These are phyloP conservation scores for Saccharomyces jurei DNA, from an alignment of 805 yeast genomes.

Conservation along the genomic window DNA sequence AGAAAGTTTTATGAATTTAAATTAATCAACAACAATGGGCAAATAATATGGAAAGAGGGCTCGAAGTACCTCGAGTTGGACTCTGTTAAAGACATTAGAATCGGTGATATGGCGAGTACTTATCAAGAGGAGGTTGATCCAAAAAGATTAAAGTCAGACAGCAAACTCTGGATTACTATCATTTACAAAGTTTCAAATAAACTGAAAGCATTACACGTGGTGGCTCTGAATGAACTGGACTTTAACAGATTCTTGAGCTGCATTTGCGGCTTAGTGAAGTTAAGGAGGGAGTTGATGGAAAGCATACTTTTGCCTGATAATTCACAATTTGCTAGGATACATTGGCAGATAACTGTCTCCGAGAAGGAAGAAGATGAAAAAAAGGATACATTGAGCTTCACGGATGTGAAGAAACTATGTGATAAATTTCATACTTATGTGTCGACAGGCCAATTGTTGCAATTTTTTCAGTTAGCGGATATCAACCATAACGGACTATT, in stretches of 20 bases:
- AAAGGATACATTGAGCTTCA: conserved; percentile 44
- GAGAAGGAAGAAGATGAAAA: conserved; percentile 27
- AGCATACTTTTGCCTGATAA: conserved; percentile 54
- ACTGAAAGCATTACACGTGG: conserved; percentile 70
- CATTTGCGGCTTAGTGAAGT: conserved; percentile 44
- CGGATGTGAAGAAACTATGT: conserved; percentile 60
- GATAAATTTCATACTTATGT: conserved; percentile 66
- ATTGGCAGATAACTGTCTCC: conserved; percentile 49
- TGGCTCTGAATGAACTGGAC: conserved; percentile 48
- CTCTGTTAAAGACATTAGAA: conserved; percentile 30
- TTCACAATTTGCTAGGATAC: conserved; percentile 52
- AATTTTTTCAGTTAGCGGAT: conserved; percentile 50
- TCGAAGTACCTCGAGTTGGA: conserved; percentile 25
- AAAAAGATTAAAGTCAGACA: conserved; percentile 57
- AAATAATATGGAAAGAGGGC: conserved; percentile 25
- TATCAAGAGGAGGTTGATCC: conserved; percentile 49
- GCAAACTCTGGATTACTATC: conserved; percentile 68
- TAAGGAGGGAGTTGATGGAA: conserved; percentile 54
- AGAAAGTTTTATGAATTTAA: conserved; percentile 18
- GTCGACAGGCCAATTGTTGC: conserved; percentile 41
- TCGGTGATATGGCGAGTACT: conserved; percentile 67
- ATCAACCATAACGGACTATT: conserved; percentile 41
- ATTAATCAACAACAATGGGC: conserved; percentile 13
- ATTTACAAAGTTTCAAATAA: conserved; percentile 60
- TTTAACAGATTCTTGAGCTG: conserved; percentile 50